Evolutionary conservation across 768 basidiomycete species (phyloP), one percentile per base, ranked within the genome.

Genomic region (Krasilnikovozyma curviuscula): DNA sequence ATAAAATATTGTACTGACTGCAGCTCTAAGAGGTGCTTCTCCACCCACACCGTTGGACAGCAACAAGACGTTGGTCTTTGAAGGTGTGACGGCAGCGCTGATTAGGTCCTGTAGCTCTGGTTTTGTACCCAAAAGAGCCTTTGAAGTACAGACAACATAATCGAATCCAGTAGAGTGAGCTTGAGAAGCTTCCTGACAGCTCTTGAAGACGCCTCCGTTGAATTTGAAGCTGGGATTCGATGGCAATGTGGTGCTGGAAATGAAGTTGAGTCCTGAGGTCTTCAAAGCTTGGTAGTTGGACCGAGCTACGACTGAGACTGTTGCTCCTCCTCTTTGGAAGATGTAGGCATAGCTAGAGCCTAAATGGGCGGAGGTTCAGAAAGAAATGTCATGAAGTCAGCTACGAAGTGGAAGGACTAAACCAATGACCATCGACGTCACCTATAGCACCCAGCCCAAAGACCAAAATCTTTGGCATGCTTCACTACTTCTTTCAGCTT

Each of bases 91-190:
- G 31, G 50, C 50, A 7, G 50, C 40, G 5, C 33, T 35, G 27
- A 52, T 52, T 33, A 42, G 40, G 18, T 46, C 31, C 45, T 52
- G 39, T 2, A 52, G 46, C 14, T 44, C 31, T 8, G 44, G 44
- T n/a, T 23, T 16, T 8, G 38, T 41, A 19, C 32, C 30, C 6
- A 52, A 35, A 5, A 34, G 46, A 19, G 50, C 50, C 41, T 52
- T 52, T 24, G 45, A 33, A 46, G 45, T 46, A 52, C 50, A 52
- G 19, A 52, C 41, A 18, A 52, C 18, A 16, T 52, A 52, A 32
- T 52, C 50, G 34, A 52, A 52, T n/a, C n/a, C n/a, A n/a, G n/a
- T n/a, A n/a, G n/a, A n/a, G n/a, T n/a, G n/a, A n/a, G n/a, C n/a
- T n/a, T n/a, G n/a, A n/a, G n/a, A n/a, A n/a, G n/a, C 24, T 23